A percentile compares a stretch with the other conserved stretches of the same genome.
Evolutionary conservation across 768 basidiomycete genomes (phyloP).

Genomic region (Tubosaeta brunneosetosa): DNA sequence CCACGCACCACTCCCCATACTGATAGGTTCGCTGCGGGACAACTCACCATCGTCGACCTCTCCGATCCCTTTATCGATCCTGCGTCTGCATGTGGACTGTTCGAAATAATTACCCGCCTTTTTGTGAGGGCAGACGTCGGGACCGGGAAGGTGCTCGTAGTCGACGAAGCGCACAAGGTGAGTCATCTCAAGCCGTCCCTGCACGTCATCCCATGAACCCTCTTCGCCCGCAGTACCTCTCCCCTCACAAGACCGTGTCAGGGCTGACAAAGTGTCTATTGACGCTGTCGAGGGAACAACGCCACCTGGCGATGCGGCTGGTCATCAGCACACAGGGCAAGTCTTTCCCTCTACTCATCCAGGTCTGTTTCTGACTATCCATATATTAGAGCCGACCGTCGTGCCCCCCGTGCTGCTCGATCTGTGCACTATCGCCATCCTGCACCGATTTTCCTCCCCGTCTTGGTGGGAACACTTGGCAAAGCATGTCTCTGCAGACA

Average conservation of each 20-base stretch:
- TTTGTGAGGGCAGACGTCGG: constrained; percentile 58
- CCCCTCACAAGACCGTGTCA: constrained; percentile 38
- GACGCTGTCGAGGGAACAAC: constrained; percentile 60
- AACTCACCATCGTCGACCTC: constrained; percentile 63
- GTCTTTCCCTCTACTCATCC: neutral
- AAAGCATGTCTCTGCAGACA: constrained; percentile 62
- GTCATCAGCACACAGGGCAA: constrained; percentile 72
- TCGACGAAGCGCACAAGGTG: constrained; percentile 77
- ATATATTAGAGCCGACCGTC: constrained; percentile 58
- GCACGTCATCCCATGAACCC: neutral
- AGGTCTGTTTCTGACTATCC: neutral
- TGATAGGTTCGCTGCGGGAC: constrained; percentile 49
- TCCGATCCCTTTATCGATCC: constrained; percentile 73
- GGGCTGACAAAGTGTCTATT: constrained; percentile 58
- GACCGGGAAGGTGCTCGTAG: constrained; percentile 64
- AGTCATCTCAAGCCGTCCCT: neutral
- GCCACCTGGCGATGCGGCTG: constrained; percentile 68
- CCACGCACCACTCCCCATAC: neutral
- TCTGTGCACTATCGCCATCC: constrained; percentile 57
- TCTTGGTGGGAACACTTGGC: constrained; percentile 70
- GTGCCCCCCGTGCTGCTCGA: constrained; percentile 65
- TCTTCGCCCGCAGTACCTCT: constrained; percentile 50
- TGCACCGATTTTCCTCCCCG: constrained; percentile 73
- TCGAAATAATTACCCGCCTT: constrained; percentile 62
- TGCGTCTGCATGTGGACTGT: constrained; percentile 60